Evolutionary conservation across 306 rosid species (phyloP), one percentile per base, ranked within the genome.

Genomic region (Pterocarpus santalinus): DNA sequence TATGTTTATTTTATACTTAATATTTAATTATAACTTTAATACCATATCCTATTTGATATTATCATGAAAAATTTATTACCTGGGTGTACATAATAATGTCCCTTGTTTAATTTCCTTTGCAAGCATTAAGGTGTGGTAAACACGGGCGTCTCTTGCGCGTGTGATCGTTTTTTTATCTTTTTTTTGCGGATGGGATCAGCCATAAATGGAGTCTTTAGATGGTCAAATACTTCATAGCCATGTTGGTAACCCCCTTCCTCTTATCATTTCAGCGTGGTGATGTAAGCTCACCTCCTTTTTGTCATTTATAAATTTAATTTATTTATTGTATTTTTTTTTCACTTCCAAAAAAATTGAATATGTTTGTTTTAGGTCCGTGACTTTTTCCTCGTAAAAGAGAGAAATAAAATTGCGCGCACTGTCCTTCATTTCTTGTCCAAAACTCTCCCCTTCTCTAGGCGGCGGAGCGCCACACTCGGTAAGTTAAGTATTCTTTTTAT

Each of bases 141-240:
- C 28, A 22, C 28, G 28, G 28, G 28, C 28, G 28, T 22, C 28
- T 47, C 9, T 1, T 12, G 77, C 58, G 87, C 87, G 90, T 85
- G 86, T 16, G 2, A 2, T 47, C 8, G 28, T 5, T 51, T 58
- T 80, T 46, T 30, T 56, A n/a, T n/a, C n/a, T 22, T 22, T 22
- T 22, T 22, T 22, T 32, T 41, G 51, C 15, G 61, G 80, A 85
- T 76, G 52, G 77, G 28, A 79, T 43, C 72, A 75, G 65, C 89
- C 82, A 86, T 81, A 87, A 90, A 88, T 87, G 84, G 85, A 85
- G 91, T 89, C 84, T 63, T 2, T 32, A 57, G 28, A 51, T 73
- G 83, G 89, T 91, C 92, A 89, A 88, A 85, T 69, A 74, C 83
- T 81, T 78, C 70, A 22, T 22, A 22, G 28, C 28, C 28, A 22